Evolutionary conservation across 2,329 filamentous ascomycete species (phyloP).

Genomic region (Fusarium nanum): DNA sequence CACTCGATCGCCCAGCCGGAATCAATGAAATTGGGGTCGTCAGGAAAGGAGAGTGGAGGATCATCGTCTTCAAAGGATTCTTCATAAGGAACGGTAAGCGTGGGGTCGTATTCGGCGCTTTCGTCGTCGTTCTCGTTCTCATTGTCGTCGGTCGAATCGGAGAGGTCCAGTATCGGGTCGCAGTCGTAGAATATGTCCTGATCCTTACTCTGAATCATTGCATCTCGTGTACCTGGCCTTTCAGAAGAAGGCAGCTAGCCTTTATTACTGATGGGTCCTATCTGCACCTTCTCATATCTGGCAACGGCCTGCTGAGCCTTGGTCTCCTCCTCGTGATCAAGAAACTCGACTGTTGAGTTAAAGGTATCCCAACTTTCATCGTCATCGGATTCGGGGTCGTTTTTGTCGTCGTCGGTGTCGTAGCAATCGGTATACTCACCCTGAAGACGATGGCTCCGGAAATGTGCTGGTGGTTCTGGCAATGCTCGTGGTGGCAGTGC

Average conservation of each 20-base stretch:
- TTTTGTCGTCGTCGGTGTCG: slow-evolving; percentile 49
- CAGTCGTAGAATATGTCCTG: slow-evolving; percentile 38
- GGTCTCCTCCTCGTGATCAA: slow-evolving; percentile 6
- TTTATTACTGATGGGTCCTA: slow-evolving; percentile 3
- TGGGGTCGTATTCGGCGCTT: slow-evolving; percentile 44
- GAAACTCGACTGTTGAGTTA: slow-evolving; percentile 25
- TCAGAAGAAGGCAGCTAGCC: slow-evolving; percentile 40
- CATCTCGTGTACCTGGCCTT: slow-evolving; percentile 4
- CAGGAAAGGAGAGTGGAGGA: slow-evolving; percentile 59
- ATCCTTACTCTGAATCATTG: slow-evolving; percentile 3
- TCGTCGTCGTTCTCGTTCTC: slow-evolving; percentile 44
- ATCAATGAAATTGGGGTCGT: slow-evolving; percentile 73
- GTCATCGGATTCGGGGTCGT: slow-evolving; percentile 36
- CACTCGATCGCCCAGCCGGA: slow-evolving; percentile 80
- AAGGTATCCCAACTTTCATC: slow-evolving; percentile 19
- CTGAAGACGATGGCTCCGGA: slow-evolving; percentile 59
- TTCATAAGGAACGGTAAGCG: slow-evolving; percentile 60
- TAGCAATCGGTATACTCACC: slow-evolving; percentile 58
- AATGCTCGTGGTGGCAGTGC: slow-evolving; percentile 32
- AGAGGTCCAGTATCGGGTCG: slow-evolving; percentile 15
- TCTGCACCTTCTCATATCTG: neutral
- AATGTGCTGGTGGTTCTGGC: slow-evolving; percentile 27
- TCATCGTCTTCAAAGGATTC: slow-evolving; percentile 63
- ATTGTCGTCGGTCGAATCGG: slow-evolving; percentile 25
- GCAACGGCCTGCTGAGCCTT: neutral